A percentile compares a stretch with the other conserved stretches of the same genome.
Conservation (phyloP, 352 stramenopile species). For the Salisapilia sapeloensis region DNA sequence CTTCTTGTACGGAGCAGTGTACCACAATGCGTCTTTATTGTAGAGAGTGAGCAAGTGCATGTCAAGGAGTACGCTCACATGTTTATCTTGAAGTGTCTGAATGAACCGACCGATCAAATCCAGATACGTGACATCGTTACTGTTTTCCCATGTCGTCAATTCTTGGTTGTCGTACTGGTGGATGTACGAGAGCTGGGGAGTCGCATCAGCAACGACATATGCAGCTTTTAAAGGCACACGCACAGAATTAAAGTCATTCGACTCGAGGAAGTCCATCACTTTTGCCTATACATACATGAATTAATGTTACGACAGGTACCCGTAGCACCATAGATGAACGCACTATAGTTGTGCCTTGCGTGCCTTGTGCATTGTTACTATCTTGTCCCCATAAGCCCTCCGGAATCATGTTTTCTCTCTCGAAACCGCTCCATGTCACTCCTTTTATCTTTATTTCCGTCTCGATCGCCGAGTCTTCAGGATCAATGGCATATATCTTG, state of each 20-base stretch:
- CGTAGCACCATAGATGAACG: slow-evolving; percentile 1
- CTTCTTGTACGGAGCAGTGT: slow-evolving; percentile 29
- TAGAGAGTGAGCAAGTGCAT: slow-evolving; percentile 35
- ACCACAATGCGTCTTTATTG: slow-evolving; percentile 39
- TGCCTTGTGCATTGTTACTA: slow-evolving; percentile 12
- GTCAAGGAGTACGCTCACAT: slow-evolving; percentile 36
- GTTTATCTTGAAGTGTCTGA: slow-evolving; percentile 25
- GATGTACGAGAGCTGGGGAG: slow-evolving; percentile 32
- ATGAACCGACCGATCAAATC: slow-evolving; percentile 36
- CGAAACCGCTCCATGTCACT: slow-evolving; percentile 45
- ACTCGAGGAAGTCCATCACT: slow-evolving; percentile 24
- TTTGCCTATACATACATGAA: slow-evolving; percentile 9
- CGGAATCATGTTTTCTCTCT: slow-evolving; percentile 52
- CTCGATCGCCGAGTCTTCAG: slow-evolving; percentile 11
- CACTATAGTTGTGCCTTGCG: slow-evolving; percentile 26
- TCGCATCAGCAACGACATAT: slow-evolving; percentile 16
- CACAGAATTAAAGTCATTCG: slow-evolving; percentile 51
- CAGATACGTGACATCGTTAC: slow-evolving; percentile 27
- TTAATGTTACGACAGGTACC: neutral
- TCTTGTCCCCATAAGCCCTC: slow-evolving; percentile 27
- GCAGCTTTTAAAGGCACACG: slow-evolving; percentile 34
- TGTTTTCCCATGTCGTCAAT: slow-evolving; percentile 23
- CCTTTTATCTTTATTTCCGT: slow-evolving; percentile 46
- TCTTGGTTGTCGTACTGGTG: slow-evolving; percentile 45
- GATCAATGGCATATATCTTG: slow-evolving; percentile 38